phyloP scores from a whole-genome alignment of 768 basidiomycete species.

The Rubroboletus pulcherrimus region DNA sequence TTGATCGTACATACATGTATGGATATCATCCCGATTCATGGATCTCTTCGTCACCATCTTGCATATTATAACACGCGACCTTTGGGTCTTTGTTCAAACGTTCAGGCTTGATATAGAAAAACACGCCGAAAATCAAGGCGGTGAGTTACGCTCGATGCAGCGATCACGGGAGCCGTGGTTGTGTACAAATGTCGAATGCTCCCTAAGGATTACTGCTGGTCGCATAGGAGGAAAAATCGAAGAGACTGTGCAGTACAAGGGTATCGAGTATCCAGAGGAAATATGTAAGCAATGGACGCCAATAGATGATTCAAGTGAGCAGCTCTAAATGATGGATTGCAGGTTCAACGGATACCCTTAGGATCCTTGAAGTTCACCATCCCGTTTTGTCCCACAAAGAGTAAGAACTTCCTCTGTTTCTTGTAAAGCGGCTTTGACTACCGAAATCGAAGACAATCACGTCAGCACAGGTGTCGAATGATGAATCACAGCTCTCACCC shows the following conservation, averaged over 20 bases:
- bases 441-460: not conserved
- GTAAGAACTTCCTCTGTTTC: conserved; percentile 43
- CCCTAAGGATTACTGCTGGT: not conserved
- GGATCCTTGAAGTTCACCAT: conserved; percentile 18
- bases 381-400: conserved; percentile 44
- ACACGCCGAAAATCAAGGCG: not conserved
- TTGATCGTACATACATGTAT: not conserved
- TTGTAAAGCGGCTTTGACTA: conserved; percentile 41
- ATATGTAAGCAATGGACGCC: not conserved
- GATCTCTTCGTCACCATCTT: not conserved
- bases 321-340: not conserved
- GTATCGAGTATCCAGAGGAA: not conserved
- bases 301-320: not conserved
- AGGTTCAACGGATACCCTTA: not conserved
- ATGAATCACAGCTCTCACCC: conserved; percentile 26
- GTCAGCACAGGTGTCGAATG: conserved; percentile 1
- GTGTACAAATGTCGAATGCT: not conserved
- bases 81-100: not conserved
- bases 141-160: not conserved
- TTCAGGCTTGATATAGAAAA: not conserved
- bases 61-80: not conserved
- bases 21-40: not conserved
- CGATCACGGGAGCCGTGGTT: not conserved
- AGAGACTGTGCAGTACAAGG: not conserved
- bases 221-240: not conserved